Evolutionary conservation across 192 early-diverging fungal genomes (phyloP).

Genomic region (Cladochytrium replicatum): DNA sequence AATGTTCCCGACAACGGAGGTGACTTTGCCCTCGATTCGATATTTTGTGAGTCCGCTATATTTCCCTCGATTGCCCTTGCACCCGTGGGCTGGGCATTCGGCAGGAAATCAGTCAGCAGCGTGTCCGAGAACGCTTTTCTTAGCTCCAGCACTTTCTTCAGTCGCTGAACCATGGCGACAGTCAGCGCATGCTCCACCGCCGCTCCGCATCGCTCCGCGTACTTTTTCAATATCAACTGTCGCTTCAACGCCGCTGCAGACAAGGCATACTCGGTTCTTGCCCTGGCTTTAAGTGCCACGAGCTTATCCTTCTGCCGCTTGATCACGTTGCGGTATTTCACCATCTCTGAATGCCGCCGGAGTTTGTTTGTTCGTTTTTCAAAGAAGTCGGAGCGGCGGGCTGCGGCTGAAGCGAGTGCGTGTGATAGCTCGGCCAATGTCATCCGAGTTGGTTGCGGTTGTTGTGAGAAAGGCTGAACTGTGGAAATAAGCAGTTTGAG

Average conservation of each 20-base stretch:
- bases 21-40: no score
- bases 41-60: no score
- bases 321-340: slow-evolving; percentile 24
- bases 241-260: slow-evolving; percentile 31
- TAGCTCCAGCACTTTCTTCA: slow-evolving; percentile 29
- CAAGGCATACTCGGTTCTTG: slow-evolving; percentile 26
- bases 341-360: slow-evolving; percentile 13
- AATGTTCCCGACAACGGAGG: no score
- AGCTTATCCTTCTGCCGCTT: slow-evolving; percentile 27
- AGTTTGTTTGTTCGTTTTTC: slow-evolving; percentile 20
- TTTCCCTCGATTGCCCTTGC: no score
- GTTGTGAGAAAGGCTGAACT: no score
- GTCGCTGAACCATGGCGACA: slow-evolving; percentile 24
- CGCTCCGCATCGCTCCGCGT: slow-evolving; percentile 20
- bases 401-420: no score
- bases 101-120: no score
- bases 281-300: slow-evolving; percentile 18
- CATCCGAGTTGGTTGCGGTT: no score
- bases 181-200: slow-evolving; percentile 28
- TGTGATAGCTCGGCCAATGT: no score
- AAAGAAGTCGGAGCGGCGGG: no score
- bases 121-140: slow-evolving; percentile 29
- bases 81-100: no score
- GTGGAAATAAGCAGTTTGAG: no score
- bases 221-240: slow-evolving; percentile 18